Evolutionary conservation across 192 early-diverging fungal species (phyloP).

Genomic region (Podila epicladia): DNA sequence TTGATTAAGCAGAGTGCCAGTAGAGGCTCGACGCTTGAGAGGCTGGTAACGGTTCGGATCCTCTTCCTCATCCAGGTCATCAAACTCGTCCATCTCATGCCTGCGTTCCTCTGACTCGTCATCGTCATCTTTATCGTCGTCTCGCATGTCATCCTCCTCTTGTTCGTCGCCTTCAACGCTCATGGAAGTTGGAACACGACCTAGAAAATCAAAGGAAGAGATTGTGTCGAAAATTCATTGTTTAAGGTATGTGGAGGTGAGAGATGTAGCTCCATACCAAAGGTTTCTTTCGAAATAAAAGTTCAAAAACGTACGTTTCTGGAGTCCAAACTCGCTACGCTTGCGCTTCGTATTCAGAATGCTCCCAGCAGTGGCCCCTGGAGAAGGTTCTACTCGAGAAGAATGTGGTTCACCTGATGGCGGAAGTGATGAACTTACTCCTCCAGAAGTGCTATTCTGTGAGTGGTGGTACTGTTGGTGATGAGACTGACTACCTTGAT

Average conservation of each 20-base stretch:
- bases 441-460: background rate
- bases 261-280: background rate
- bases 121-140: slow-evolving; percentile 28
- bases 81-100: slow-evolving; percentile 16
- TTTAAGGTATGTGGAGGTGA: background rate
- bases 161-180: slow-evolving; percentile 31
- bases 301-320: slow-evolving; percentile 18
- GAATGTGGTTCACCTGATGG: background rate
- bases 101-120: slow-evolving; percentile 10
- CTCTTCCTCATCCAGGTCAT: slow-evolving; percentile 11
- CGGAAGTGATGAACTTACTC: background rate
- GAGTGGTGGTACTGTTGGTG: background rate
- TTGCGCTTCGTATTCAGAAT: slow-evolving; percentile 28
- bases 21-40: slow-evolving; percentile 41
- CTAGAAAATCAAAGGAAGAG: slow-evolving; percentile 7
- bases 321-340: slow-evolving; percentile 31
- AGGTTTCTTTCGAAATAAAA: background rate
- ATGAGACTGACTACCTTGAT: background rate
- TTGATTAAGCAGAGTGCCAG: slow-evolving; percentile 35
- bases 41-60: slow-evolving; percentile 37
- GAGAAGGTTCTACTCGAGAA: background rate
- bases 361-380: background rate
- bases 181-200: slow-evolving; percentile 17
- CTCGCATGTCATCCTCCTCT: slow-evolving; percentile 16
- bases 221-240: background rate